Conservation (phyloP, 2,329 filamentous ascomycete species). For the Leptographium galeiforme region DNA sequence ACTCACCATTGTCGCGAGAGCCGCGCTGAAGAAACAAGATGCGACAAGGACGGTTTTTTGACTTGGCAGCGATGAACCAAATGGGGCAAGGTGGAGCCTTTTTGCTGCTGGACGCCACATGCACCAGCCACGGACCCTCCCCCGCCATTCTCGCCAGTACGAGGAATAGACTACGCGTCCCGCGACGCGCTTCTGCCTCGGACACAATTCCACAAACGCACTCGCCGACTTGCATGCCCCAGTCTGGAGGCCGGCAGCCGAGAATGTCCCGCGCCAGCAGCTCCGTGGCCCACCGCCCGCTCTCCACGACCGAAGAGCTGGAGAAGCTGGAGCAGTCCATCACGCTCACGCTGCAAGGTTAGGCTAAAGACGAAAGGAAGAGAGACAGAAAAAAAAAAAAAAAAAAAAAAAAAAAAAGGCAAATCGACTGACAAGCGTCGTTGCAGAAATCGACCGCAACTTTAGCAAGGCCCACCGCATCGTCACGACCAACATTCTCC, state of each 20-base stretch:
- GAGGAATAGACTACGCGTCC: neutral
- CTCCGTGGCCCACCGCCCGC: slow-evolving; percentile 31
- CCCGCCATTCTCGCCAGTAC: neutral
- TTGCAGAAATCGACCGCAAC: slow-evolving; percentile 88
- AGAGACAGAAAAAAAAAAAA: neutral
- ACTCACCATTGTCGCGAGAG: neutral
- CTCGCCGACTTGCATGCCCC: neutral
- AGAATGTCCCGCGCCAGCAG: slow-evolving; percentile 35
- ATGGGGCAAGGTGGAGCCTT: too few relatives aligned
- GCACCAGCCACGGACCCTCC: neutral
- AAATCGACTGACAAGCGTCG: neutral
- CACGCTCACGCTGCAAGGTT: slow-evolving; percentile 85
- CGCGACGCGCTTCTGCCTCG: neutral
- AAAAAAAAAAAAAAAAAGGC: neutral
- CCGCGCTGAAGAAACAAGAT: too few relatives aligned
- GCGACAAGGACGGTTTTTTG: too few relatives aligned
- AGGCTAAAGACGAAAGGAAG: neutral
- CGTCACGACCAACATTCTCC: slow-evolving; percentile 84
- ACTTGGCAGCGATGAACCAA: too few relatives aligned
- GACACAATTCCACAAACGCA: neutral
- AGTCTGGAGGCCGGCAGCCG: neutral
- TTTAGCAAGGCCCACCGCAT: slow-evolving; percentile 95
- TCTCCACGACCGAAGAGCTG: slow-evolving; percentile 86
- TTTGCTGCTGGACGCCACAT: neutral
- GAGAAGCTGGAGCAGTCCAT: slow-evolving; percentile 95